phyloP scores from a whole-genome alignment of 2,329 filamentous ascomycete genomes.

The Lachnellula occidentalis region DNA sequence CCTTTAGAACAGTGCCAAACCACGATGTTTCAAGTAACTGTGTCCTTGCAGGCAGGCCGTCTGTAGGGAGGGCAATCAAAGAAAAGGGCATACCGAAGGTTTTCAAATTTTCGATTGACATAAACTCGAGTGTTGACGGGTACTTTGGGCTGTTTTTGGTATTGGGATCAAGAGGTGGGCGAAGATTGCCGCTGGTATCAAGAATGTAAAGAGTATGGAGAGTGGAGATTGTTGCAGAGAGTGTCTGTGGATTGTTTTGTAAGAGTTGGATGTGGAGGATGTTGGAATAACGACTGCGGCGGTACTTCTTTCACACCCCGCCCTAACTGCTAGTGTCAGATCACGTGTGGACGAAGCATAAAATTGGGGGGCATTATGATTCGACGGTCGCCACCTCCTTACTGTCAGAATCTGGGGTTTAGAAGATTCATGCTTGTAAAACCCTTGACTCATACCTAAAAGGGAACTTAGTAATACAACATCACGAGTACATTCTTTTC shows the following conservation, averaged over 20 bases:
- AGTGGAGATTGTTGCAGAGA: conserved; percentile 10
- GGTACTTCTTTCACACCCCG: background rate
- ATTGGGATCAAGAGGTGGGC: conserved; percentile 12
- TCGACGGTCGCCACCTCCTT: no score
- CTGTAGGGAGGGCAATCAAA: background rate
- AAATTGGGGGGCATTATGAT: no score
- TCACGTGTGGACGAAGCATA: no score
- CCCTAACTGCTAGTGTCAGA: no score
- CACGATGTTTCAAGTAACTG: background rate
- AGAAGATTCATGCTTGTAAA: no score
- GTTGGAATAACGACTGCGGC: background rate
- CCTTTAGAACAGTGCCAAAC: background rate
- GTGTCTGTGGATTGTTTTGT: conserved; percentile 1
- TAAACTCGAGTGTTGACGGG: conserved; percentile 76
- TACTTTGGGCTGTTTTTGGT: conserved; percentile 28
- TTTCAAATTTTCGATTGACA: conserved; percentile 99
- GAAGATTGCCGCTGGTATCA: conserved; percentile 20
- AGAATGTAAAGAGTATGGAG: conserved; percentile 1
- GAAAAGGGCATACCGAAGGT: conserved; percentile 66
- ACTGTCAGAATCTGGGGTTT: no score
- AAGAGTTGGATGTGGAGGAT: conserved; percentile 2
- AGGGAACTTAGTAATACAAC: no score
- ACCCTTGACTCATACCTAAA: no score
- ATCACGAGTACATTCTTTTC: no score
- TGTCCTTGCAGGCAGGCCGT: background rate